phyloP scores from a whole-genome alignment of 2,329 filamentous ascomycete genomes.

The Camptophora hylomeconis region DNA sequence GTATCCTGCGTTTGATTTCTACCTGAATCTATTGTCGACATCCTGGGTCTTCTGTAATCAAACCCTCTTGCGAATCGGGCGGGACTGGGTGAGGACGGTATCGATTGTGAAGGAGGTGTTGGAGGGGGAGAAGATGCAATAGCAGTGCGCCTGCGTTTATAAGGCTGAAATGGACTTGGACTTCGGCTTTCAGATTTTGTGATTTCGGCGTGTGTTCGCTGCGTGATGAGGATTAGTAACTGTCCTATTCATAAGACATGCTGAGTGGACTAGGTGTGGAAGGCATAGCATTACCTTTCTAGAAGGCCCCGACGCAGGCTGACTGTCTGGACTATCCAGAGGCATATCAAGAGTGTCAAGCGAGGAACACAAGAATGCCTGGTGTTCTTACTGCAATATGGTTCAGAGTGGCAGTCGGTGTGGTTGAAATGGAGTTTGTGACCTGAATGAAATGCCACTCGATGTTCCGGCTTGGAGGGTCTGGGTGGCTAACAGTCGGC shows the following conservation, averaged over 20 bases:
- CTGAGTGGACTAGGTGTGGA: not conserved
- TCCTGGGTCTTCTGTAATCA: conserved; percentile 40
- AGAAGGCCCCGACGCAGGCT: no score
- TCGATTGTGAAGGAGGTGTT: conserved; percentile 7
- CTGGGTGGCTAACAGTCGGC: no score
- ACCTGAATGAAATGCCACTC: no score
- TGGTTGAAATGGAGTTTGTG: no score
- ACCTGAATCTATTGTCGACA: conserved; percentile 23
- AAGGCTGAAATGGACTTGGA: conserved; percentile 14
- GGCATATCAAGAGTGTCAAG: no score
- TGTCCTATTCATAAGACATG: no score
- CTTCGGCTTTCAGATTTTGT: conserved; percentile 16
- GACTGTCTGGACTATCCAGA: conserved; percentile 2
- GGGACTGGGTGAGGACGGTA: conserved; percentile 18
- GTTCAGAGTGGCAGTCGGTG: no score
- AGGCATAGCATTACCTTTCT: conserved; percentile 9
- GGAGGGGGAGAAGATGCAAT: conserved; percentile 12
- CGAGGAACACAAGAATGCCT: no score
- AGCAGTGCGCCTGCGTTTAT: conserved; percentile 13
- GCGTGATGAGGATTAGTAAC: conserved; percentile 1
- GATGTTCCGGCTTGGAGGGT: no score
- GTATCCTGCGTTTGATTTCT: conserved; percentile 2
- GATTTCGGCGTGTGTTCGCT: conserved; percentile 17
- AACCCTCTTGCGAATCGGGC: conserved; percentile 36
- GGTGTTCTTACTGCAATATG: no score